Percentiles rank a stretch among this genome's conserved stretches.
phyloP scores from a whole-genome alignment of 2,329 filamentous ascomycete genomes.

The Exophiala aquamarina region DNA sequence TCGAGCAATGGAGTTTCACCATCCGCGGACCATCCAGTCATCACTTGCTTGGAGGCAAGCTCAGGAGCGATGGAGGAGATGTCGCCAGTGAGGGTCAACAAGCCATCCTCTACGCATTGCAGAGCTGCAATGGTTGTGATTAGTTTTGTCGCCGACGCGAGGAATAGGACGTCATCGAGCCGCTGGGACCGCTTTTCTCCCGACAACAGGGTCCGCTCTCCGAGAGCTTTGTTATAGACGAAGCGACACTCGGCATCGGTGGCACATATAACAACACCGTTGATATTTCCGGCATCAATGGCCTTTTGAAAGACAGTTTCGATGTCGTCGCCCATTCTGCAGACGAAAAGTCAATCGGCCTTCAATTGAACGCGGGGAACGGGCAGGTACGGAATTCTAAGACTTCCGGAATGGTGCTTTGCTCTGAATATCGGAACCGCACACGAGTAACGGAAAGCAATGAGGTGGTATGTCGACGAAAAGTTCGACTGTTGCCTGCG shows the following conservation, averaged over 20 bases:
- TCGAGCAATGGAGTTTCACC: constrained; percentile 34
- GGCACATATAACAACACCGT: constrained; percentile 45
- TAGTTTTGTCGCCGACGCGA: constrained; percentile 46
- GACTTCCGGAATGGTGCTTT: too few relatives aligned
- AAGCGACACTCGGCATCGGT: constrained; percentile 41
- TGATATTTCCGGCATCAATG: constrained; percentile 46
- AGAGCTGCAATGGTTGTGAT: constrained; percentile 53
- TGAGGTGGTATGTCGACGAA: too few relatives aligned
- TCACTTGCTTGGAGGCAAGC: constrained; percentile 47
- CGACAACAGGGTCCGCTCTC: constrained; percentile 42
- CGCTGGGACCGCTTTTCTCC: constrained; percentile 40
- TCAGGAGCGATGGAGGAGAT: constrained; percentile 48
- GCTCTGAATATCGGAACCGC: too few relatives aligned
- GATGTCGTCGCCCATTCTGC: constrained; percentile 33
- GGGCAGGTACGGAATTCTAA: too few relatives aligned
- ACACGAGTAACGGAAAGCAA: too few relatives aligned
- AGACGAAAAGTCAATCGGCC: too few relatives aligned
- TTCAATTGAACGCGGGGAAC: too few relatives aligned
- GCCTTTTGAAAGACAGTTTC: constrained; percentile 41
- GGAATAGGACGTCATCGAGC: constrained; percentile 38
- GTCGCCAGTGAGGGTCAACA: constrained; percentile 48
- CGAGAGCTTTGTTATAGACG: constrained; percentile 41
- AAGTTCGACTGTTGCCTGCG: too few relatives aligned
- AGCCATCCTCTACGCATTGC: constrained; percentile 55
- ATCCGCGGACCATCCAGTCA: constrained; percentile 46